These are phyloP conservation scores for Pleurotus ostreatus DNA, from an alignment of 768 basidiomycete species.

Conservation along the genomic window DNA sequence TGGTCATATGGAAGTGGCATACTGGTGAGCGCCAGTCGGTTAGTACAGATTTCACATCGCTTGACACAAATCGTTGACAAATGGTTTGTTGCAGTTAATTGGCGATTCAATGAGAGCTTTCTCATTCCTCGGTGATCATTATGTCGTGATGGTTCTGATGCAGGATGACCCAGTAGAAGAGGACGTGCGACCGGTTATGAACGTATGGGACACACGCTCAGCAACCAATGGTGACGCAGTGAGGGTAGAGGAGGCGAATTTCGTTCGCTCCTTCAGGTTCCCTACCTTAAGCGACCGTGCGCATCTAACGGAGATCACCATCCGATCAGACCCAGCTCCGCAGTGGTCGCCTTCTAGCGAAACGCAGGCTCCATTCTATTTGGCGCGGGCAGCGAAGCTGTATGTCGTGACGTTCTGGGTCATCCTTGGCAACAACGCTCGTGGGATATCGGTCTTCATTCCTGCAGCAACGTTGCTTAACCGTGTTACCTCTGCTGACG, in stretches of 20 bases:
- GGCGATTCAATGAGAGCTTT: conserved; percentile 34
- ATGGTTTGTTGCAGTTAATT: conserved; percentile 11
- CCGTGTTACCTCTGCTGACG: conserved; percentile 12
- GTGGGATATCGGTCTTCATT: conserved; percentile 37
- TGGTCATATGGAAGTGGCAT: conserved; percentile 68
- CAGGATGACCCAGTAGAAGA: conserved; percentile 28
- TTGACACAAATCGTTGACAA: not conserved
- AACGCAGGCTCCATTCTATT: conserved; percentile 42
- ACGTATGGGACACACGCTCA: conserved; percentile 2
- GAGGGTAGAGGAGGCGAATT: conserved; percentile 24
- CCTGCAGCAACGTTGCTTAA: conserved; percentile 32
- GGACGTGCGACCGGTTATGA: conserved; percentile 8
- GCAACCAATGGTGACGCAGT: conserved; percentile 18
- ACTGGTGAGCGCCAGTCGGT: conserved; percentile 48
- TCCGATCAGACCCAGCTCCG: conserved; percentile 55
- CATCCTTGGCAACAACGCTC: conserved; percentile 19
- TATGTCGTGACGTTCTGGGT: conserved; percentile 45
- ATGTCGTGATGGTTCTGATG: conserved; percentile 32
- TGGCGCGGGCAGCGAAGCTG: conserved; percentile 35
- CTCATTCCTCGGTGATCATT: conserved; percentile 35
- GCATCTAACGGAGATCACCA: conserved; percentile 28
- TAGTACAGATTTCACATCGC: conserved; percentile 19
- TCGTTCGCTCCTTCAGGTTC: conserved; percentile 35
- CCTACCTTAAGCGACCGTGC: conserved; percentile 29
- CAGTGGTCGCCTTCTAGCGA: conserved; percentile 33